phyloP scores from a whole-genome alignment of 805 yeast genomes.

The Pichia thaimueangensis region DNA sequence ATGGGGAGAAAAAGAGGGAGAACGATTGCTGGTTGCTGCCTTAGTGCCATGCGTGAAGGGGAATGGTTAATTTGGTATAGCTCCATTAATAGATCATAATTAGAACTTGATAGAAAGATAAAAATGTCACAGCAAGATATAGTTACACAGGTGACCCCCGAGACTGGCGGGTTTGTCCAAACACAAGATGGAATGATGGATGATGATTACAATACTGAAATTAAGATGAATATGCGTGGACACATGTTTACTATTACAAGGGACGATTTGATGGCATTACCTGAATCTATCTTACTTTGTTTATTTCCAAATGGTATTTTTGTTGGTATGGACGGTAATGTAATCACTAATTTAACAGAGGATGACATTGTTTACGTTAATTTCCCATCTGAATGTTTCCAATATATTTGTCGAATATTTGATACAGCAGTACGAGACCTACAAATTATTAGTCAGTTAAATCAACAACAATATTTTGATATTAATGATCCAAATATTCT shows the following conservation, averaged over 20 bases:
- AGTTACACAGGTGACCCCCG: conserved; percentile 62
- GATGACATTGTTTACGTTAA: conserved; percentile 76
- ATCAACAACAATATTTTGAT: conserved; percentile 25
- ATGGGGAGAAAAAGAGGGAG: too few species aligned
- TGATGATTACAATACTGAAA: conserved; percentile 57
- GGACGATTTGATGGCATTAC: conserved; percentile 84
- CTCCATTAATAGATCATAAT: too few species aligned
- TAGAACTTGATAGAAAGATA: too few species aligned
- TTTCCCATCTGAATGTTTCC: conserved; percentile 81
- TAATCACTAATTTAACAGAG: conserved; percentile 72
- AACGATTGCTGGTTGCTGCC: too few species aligned
- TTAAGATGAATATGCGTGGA: conserved; percentile 76
- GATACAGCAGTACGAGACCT: conserved; percentile 61
- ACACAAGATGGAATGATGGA: conserved; percentile 26
- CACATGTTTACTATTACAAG: conserved; percentile 67
- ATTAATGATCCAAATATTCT: conserved; percentile 53
- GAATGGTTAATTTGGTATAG: too few species aligned
- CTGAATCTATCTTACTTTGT: conserved; percentile 82
- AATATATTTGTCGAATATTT: conserved; percentile 71
- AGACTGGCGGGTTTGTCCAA: conserved; percentile 13
- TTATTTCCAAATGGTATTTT: conserved; percentile 88
- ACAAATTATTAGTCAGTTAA: conserved; percentile 33
- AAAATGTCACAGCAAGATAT: conserved; percentile 36
- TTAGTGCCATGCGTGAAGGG: too few species aligned
- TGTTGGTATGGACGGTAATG: conserved; percentile 67